phyloP scores from a whole-genome alignment of 1,284 basidiomycete species.

The Cerrena zonata region DNA sequence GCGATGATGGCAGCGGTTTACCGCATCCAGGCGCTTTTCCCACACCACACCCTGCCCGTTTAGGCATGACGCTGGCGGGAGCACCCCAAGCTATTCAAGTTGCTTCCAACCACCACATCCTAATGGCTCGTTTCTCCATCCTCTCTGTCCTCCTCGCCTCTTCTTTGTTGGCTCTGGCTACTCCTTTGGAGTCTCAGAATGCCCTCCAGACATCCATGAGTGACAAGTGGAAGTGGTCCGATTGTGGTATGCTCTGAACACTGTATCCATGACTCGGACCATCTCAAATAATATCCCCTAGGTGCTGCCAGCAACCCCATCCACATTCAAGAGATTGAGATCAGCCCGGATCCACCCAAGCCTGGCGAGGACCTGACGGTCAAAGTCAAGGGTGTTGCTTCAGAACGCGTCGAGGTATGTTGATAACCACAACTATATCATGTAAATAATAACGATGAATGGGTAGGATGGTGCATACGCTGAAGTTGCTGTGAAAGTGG shows the following conservation, averaged over 20 bases:
- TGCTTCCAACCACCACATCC: conserved; percentile 11
- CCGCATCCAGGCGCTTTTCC: conserved; percentile 3
- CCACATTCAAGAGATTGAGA: conserved; percentile 58
- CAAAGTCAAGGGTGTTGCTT: conserved; percentile 60
- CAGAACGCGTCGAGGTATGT: conserved; percentile 60
- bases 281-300: conserved; percentile 22
- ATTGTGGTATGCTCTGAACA: conserved; percentile 50
- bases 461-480: conserved; percentile 92
- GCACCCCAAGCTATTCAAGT: conserved; percentile 6
- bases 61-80: background rate
- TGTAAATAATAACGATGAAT: conserved; percentile 70
- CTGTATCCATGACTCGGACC: background rate
- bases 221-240: conserved; percentile 46
- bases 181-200: conserved; percentile 35
- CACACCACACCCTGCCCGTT: background rate
- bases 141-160: conserved; percentile 34
- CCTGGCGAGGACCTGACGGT: conserved; percentile 82
- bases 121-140: conserved; percentile 41
- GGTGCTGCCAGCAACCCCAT: conserved; percentile 45
- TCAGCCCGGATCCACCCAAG: conserved; percentile 78
- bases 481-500: conserved; percentile 83
- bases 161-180: conserved; percentile 18
- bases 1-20: conserved; percentile 2
- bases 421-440: no score
- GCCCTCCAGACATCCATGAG: conserved; percentile 30